Evolutionary conservation across 371 early-diverging fungal species (phyloP), one percentile per base, ranked within the genome.

Genomic region (Mucor velutinosus): DNA sequence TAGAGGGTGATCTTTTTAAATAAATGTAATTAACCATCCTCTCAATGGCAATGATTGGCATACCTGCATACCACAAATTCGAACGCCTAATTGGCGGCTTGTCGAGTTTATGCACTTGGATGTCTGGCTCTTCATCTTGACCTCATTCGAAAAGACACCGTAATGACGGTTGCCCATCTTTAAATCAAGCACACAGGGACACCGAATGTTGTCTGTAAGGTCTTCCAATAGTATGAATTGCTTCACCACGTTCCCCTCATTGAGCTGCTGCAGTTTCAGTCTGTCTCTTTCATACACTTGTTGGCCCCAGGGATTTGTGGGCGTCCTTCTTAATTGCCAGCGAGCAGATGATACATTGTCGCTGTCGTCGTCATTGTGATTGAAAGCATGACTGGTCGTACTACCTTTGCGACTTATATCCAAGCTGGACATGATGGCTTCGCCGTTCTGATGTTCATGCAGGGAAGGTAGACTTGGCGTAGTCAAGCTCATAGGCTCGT

Each of bases 111-210:
- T 92, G 67, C 95, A 95, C 76, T 96, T 97, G 53, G 81, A 75
- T 58, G 88, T 94, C 74, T 97, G 96, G 39, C 90, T 91, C 30
- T 78, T 72, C 45, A 89, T 80, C 74, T 97, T 97, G 43, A 85
- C 86, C 23, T 85, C 81, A 0, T 89, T 76, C 0, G 92, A 94
- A 77, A 91, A 84, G 60, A 97, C 88, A 1, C 97, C 94, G 67
- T 95, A 91, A 74, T 97, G 97, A 2, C 97, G 80, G 11, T 94
- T 95, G 21, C 97, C 97, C 96, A 97, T 97, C 70, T 97, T 97
- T 62, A 97, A 84, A 73, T 97, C 97, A 45, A 97, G 83, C 11
- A 97, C 93, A 66, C 96, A 96, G 0, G 97, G 97, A 15, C 85
- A 85, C 67, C 81, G 77, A 67, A 93, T 79, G 7, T 90, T 89